These are phyloP conservation scores for Talaromyces stipitatus DNA, from an alignment of 495 filamentous ascomycete species.

Conservation along the genomic window DNA sequence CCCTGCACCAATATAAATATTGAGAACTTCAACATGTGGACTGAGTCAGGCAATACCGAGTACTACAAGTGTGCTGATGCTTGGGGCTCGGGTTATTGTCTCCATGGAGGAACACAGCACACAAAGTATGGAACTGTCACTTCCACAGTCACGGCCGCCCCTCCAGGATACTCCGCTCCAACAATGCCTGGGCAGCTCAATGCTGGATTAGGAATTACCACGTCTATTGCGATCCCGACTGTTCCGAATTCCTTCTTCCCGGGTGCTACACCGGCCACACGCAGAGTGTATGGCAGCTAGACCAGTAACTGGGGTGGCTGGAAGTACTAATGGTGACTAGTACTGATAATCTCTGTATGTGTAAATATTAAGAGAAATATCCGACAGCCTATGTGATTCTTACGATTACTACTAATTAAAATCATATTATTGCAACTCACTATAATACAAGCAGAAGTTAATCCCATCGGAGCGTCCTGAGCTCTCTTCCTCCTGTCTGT, in stretches of 20 bases:
- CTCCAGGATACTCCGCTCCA: slow-evolving; percentile 11
- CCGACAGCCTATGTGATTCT: background rate
- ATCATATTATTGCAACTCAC: background rate
- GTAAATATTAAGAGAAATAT: background rate
- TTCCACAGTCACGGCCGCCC: slow-evolving; percentile 11
- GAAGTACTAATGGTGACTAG: background rate
- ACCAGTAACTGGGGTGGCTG: background rate
- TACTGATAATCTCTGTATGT: too few relatives aligned
- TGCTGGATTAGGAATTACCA: slow-evolving; percentile 8
- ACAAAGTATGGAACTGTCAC: slow-evolving; percentile 1
- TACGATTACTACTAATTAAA: background rate
- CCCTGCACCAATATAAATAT: slow-evolving; percentile 33
- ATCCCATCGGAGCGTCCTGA: too few relatives aligned
- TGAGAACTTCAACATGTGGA: slow-evolving; percentile 45
- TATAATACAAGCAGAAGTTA: background rate
- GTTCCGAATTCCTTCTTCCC: slow-evolving; percentile 9
- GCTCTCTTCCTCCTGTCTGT: too few relatives aligned
- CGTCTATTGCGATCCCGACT: slow-evolving; percentile 8
- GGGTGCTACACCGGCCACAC: slow-evolving; percentile 6
- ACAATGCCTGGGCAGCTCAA: slow-evolving; percentile 10
- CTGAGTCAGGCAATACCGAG: slow-evolving; percentile 27
- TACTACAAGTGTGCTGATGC: slow-evolving; percentile 11
- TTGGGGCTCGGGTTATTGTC: slow-evolving; percentile 10
- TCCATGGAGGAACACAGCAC: slow-evolving; percentile 4
- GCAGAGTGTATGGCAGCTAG: slow-evolving; percentile 1